A percentile compares a stretch with the other conserved stretches of the same genome.
Evolutionary conservation across 805 yeast species (phyloP).

Genomic region (Limtongia smithiae): DNA sequence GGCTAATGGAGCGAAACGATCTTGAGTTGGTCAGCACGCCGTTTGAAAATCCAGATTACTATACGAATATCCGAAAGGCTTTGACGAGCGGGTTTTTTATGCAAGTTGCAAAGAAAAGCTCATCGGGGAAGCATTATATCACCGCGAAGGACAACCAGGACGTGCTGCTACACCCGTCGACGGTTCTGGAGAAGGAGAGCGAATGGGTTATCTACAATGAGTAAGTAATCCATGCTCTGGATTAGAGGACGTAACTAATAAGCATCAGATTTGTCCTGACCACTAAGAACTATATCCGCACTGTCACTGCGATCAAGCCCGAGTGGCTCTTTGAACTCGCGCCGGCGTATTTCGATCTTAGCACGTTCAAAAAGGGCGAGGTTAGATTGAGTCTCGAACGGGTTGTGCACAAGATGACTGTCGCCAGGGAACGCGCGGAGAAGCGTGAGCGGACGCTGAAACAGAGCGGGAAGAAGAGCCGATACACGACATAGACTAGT

Average conservation of each 20-base stretch:
- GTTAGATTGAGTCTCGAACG: conserved; percentile 66
- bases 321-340: conserved; percentile 88
- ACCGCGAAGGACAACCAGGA: conserved; percentile 97
- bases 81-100: conserved; percentile 90
- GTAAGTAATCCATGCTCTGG: no score
- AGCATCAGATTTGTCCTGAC: conserved; percentile 95
- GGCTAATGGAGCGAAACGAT: conserved; percentile 79
- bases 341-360: conserved; percentile 64
- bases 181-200: conserved; percentile 79
- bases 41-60: conserved; percentile 59
- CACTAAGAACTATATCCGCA: conserved; percentile 87
- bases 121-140: conserved; percentile 64
- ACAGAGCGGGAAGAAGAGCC: conserved; percentile 5
- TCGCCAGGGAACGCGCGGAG: conserved; percentile 21
- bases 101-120: conserved; percentile 87
- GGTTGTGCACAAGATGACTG: conserved; percentile 46
- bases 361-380: conserved; percentile 64
- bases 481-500: no score
- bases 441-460: conserved; percentile 12
- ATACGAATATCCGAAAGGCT: conserved; percentile 79
- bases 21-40: conserved; percentile 69
- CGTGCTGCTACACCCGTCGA: conserved; percentile 88
- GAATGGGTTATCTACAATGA: conserved; percentile 96
- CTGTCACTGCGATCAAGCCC: conserved; percentile 85
- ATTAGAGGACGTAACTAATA: no score